Percentiles rank a stretch among this genome's conserved stretches.
phyloP scores from a whole-genome alignment of 2,329 filamentous ascomycete species.

The Trichoderma cornu-damae region DNA sequence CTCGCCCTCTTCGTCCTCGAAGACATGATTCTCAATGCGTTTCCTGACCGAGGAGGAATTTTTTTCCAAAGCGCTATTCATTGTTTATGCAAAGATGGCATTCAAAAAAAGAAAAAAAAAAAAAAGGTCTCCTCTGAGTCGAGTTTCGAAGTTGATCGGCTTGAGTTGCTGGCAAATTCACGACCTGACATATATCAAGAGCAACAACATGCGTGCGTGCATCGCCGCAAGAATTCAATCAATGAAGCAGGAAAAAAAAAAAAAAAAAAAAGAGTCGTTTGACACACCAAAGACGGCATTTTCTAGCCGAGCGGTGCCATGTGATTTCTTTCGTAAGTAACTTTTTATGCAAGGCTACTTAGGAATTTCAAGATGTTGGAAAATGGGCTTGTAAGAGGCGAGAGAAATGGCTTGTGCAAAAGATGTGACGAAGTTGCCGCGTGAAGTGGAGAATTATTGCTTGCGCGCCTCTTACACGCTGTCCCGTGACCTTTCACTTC shows the following conservation, averaged over 20 bases:
- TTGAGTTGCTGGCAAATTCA: background rate
- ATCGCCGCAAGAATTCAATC: conserved; percentile 12
- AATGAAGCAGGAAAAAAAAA: background rate
- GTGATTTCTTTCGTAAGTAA: background rate
- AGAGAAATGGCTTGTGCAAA: background rate
- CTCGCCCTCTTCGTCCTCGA: conserved; percentile 77
- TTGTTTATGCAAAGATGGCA: conserved; percentile 27
- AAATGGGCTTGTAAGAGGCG: background rate
- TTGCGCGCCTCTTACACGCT: conserved; percentile 35
- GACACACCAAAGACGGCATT: background rate
- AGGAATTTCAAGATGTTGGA: background rate
- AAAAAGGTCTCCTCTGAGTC: conserved; percentile 22
- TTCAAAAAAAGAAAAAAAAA: too few relatives aligned
- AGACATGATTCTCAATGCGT: conserved; percentile 61
- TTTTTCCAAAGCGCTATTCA: conserved; percentile 58
- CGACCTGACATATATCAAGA: conserved; percentile 14
- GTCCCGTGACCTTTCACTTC: conserved; percentile 34
- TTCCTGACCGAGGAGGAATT: conserved; percentile 60
- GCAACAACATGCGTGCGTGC: conserved; percentile 12
- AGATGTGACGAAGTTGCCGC: conserved; percentile 26
- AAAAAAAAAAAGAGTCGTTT: background rate
- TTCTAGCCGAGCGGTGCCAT: background rate
- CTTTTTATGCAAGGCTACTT: background rate
- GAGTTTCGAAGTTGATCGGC: background rate
- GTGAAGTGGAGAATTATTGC: conserved; percentile 34